phyloP scores from a whole-genome alignment of 169 alveolate species.

The Eimeria maxima region DNA sequence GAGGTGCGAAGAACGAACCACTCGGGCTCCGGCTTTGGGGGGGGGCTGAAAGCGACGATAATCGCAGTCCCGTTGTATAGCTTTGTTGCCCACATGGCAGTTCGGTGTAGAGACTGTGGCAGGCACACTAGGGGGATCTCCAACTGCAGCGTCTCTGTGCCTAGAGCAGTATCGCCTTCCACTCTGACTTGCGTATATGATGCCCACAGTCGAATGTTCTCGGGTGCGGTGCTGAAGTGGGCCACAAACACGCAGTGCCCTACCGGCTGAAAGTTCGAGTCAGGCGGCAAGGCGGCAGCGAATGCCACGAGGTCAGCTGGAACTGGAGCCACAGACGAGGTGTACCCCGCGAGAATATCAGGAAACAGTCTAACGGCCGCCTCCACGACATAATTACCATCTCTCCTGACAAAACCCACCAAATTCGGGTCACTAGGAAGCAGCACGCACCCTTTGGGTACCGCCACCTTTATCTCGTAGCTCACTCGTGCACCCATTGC shows the following conservation, averaged over 20 bases:
- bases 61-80: constrained; percentile 39
- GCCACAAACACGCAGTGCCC: constrained; percentile 65
- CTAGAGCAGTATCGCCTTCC: neutral
- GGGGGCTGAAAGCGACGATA: constrained; percentile 72
- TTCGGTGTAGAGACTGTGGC: constrained; percentile 69
- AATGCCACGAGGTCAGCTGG: constrained; percentile 51
- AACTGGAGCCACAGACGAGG: constrained; percentile 50
- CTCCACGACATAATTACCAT: constrained; percentile 3
- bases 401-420: constrained; percentile 29
- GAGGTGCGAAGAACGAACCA: constrained; percentile 39
- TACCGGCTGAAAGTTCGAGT: constrained; percentile 64
- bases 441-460: constrained; percentile 49
- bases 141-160: constrained; percentile 43
- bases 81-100: constrained; percentile 30
- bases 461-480: constrained; percentile 35
- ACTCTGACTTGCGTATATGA: constrained; percentile 31
- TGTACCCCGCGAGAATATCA: constrained; percentile 10
- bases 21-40: constrained; percentile 37
- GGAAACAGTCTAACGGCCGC: constrained; percentile 1
- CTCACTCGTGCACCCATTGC: constrained; percentile 19
- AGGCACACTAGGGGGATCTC: constrained; percentile 39
- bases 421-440: constrained; percentile 5
- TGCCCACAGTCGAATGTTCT: neutral
- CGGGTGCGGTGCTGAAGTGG: constrained; percentile 40
- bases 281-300: constrained; percentile 27